Conservation (phyloP, 2,329 filamentous ascomycete genomes). For the Fusarium penzigii region DNA sequence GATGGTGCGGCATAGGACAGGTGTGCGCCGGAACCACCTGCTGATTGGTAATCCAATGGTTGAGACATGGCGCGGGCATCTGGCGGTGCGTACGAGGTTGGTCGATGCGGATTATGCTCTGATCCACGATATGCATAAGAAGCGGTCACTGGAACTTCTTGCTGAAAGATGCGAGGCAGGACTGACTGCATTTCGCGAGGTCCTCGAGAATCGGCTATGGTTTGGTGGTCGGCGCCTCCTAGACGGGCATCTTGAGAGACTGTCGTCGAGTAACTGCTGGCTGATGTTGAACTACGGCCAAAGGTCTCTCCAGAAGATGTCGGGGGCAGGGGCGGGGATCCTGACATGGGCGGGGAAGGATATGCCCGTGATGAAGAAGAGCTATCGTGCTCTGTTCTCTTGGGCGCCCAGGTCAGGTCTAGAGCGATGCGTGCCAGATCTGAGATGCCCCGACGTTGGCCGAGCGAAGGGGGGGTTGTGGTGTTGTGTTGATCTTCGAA, state of each 20-base stretch:
- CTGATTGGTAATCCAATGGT: conserved; percentile 24
- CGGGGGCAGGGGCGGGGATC: conserved; percentile 62
- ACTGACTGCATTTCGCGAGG: conserved; percentile 26
- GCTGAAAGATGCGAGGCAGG: conserved; percentile 31
- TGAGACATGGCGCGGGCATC: conserved; percentile 16
- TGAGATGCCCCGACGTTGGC: conserved; percentile 59
- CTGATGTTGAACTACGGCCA: conserved; percentile 50
- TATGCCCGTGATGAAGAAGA: conserved; percentile 61
- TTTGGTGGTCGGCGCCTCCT: conserved; percentile 34
- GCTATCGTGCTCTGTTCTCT: conserved; percentile 51
- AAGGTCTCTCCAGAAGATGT: conserved; percentile 59
- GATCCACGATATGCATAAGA: conserved; percentile 29
- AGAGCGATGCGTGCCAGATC: conserved; percentile 57
- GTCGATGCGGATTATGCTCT: conserved; percentile 27
- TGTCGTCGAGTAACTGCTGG: conserved; percentile 45
- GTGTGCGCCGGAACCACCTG: conserved; percentile 17
- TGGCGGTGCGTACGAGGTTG: conserved; percentile 27
- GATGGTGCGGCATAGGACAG: conserved; percentile 25
- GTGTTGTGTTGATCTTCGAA: conserved; percentile 46
- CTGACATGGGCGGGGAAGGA: conserved; percentile 75
- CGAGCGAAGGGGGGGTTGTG: conserved; percentile 48
- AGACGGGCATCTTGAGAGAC: conserved; percentile 53
- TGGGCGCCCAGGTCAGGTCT: conserved; percentile 45
- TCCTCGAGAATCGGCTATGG: conserved; percentile 24
- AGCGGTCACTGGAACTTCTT: conserved; percentile 24